Evolutionary conservation across 352 stramenopile species (phyloP).

Genomic region (Pythium volutum): DNA sequence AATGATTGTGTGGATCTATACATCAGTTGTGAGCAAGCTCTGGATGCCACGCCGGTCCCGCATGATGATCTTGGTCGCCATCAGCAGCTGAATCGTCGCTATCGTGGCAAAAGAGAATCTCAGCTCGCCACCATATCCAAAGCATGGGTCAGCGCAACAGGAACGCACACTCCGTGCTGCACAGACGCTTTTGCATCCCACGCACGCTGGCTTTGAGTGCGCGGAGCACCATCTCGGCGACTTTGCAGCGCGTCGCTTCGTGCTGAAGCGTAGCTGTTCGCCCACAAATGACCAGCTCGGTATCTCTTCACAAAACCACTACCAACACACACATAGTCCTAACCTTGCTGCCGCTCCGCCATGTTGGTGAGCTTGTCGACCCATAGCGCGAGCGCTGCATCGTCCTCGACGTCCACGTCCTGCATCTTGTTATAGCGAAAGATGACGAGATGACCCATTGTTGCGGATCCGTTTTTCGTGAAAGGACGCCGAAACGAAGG

Average conservation of each 20-base stretch:
- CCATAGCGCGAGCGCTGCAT: constrained; percentile 23
- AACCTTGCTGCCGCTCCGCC: constrained; percentile 26
- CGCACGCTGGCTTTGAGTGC: constrained; percentile 4
- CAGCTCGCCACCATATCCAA: not conserved
- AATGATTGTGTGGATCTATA: constrained; percentile 7
- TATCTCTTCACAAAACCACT: not conserved
- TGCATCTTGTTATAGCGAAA: not conserved
- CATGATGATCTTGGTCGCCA: constrained; percentile 57
- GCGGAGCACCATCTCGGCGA: constrained; percentile 2
- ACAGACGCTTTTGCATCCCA: not conserved
- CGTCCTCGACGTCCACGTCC: constrained; percentile 10
- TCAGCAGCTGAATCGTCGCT: constrained; percentile 31
- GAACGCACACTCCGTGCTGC: constrained; percentile 2
- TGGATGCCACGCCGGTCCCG: constrained; percentile 61
- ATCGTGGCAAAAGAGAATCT: not conserved
- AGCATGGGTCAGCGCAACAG: not conserved
- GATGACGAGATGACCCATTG: not conserved
- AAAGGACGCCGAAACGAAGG: not conserved
- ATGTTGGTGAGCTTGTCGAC: constrained; percentile 41
- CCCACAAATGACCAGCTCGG: not conserved
- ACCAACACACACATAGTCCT: not conserved
- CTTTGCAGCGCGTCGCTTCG: constrained; percentile 10
- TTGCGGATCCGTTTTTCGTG: not conserved
- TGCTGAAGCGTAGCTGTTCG: constrained; percentile 15
- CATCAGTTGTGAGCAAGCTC: constrained; percentile 42